These are phyloP conservation scores for Backusella mclennaniae DNA, from an alignment of 192 early-diverging fungal species.

Conservation along the genomic window DNA sequence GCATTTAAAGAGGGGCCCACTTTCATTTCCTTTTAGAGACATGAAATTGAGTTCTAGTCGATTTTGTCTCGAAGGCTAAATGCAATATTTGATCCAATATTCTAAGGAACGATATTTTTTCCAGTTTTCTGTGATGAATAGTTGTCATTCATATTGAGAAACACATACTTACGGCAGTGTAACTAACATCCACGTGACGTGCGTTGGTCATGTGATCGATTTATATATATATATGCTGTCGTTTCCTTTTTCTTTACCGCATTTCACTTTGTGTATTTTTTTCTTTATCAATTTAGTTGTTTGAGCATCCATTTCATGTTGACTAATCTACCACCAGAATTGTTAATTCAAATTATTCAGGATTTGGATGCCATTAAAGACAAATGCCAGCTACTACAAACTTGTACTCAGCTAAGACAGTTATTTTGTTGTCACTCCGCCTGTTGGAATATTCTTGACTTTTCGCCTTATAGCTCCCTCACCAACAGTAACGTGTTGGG, in stretches of 20 bases:
- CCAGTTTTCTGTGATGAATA: background rate
- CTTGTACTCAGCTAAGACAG: slow-evolving; percentile 13
- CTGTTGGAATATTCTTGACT: slow-evolving; percentile 25
- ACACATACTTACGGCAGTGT: background rate
- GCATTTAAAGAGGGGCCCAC: too few relatives aligned
- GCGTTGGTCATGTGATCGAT: background rate
- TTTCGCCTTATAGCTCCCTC: slow-evolving; percentile 19
- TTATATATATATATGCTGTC: background rate
- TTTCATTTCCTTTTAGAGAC: too few relatives aligned
- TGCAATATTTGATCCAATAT: too few relatives aligned
- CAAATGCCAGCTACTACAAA: slow-evolving; percentile 16
- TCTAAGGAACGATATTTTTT: too few relatives aligned
- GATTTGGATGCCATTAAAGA: slow-evolving; percentile 15
- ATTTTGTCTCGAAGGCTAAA: too few relatives aligned
- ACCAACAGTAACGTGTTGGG: slow-evolving; percentile 13
- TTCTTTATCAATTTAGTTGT: background rate
- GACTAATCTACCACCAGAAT: slow-evolving; percentile 20
- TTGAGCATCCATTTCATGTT: background rate
- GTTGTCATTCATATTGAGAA: background rate
- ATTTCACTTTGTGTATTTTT: background rate
- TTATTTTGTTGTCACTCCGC: slow-evolving; percentile 11
- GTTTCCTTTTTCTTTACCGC: background rate
- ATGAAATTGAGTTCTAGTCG: too few relatives aligned
- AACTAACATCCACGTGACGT: background rate
- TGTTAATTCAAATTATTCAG: slow-evolving; percentile 19